Evolutionary conservation across 108 stramenopile species (phyloP), one percentile per base, ranked within the genome.

Genomic region (Skeletonema grethae): DNA sequence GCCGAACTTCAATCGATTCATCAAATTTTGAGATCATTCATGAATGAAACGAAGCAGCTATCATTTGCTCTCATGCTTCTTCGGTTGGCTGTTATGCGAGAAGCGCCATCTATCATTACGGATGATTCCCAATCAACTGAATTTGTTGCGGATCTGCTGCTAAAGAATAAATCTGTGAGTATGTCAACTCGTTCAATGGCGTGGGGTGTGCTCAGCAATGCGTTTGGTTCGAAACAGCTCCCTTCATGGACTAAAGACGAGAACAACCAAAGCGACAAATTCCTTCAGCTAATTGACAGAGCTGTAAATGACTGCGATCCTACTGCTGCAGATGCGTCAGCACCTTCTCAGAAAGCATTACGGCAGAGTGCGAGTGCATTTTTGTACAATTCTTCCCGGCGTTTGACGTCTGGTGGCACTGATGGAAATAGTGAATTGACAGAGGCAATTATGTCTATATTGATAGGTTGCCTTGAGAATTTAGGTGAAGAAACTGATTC

Each of bases 21-120:
- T 70, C 66, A 69, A 36, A 65, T 58, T 43, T 58, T 72, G 61
- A 39, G 62, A 32, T 56, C 62, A 7, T 43, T 79, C 61, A 69
- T 71, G 31, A 43, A 63, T 20, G 57, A 63, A 30, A 63, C 29
- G 7, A 30, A 36, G n/a, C 22, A 79, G 39, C n/a, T 63, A 12
- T 65, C 86, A 11, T 90, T 87, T 63, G 83, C 84, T 29, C 69
- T 90, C 13, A 79, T 90, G 81, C 64, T 90, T 7, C 20, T 88
- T 46, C 77, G 89, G n/a, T 66, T 90, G 48, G 64, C 83, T 20
- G 84, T 86, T 12, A 65, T 90, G 60, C 59, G 75, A 24, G 63
- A 73, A 34, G 32, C 32, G 41, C 57, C 58, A 56, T 34, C 18
- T 10, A 43, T 34, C 45, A 67, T 32, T 45, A 39, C 57, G 28